phyloP scores from a whole-genome alignment of 257 asterid genomes.

The Eucommia ulmoides region DNA sequence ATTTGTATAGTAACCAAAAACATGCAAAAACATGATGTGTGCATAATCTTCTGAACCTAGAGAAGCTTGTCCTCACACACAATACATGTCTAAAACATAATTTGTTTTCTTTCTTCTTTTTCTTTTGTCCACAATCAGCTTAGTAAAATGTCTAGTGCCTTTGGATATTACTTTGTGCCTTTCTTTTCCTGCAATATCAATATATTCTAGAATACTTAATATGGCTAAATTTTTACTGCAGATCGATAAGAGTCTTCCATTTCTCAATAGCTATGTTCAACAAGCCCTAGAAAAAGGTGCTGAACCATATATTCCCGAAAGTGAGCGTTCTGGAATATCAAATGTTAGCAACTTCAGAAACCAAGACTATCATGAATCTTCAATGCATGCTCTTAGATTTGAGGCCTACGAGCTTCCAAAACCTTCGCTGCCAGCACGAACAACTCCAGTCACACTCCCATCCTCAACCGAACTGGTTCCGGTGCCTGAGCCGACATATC shows the following conservation, averaged over 20 bases:
- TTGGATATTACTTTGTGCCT: too few relatives aligned
- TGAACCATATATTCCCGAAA: constrained; percentile 73
- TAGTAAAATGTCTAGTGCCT: too few relatives aligned
- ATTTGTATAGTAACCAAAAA: too few relatives aligned
- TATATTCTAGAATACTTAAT: too few relatives aligned
- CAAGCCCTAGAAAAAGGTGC: constrained; percentile 79
- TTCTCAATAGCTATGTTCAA: constrained; percentile 63
- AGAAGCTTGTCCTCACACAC: too few relatives aligned
- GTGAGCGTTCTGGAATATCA: constrained; percentile 48
- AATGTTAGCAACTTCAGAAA: constrained; percentile 39
- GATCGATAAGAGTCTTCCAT: constrained; percentile 70
- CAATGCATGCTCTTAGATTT: constrained; percentile 66
- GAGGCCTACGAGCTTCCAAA: constrained; percentile 93
- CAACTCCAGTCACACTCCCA: constrained; percentile 27
- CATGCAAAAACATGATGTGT: too few relatives aligned
- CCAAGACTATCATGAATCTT: constrained; percentile 56
- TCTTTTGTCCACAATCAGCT: too few relatives aligned
- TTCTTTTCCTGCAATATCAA: too few relatives aligned
- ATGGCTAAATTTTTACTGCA: constrained; percentile 19
- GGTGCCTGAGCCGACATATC: constrained; percentile 48
- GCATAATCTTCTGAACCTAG: too few relatives aligned
- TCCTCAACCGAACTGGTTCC: constrained; percentile 71
- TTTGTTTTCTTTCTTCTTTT: too few relatives aligned
- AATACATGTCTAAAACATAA: too few relatives aligned
- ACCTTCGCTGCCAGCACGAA: constrained; percentile 37